Base-by-base conservation (phyloP, 768 basidiomycete genomes). In the Lentinula guzmanii region DNA sequence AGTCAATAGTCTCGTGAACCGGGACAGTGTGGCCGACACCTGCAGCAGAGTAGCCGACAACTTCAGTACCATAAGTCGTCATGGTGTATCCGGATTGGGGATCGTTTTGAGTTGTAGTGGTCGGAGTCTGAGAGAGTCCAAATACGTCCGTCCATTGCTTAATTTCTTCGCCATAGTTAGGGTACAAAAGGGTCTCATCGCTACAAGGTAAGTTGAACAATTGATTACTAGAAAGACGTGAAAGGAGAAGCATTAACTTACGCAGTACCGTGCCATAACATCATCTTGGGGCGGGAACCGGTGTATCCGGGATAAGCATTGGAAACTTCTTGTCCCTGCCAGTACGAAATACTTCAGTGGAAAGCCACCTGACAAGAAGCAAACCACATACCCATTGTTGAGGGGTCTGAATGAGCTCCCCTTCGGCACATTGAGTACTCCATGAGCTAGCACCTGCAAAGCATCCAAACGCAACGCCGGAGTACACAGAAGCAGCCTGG, bases 121-220 rank as follows among this genome's bases (percentile, higher is more conserved):
- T 69, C 1, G 82, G 74, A 5, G 79, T 81, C 39, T 66, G 66
- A 61, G 72, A 73, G 65, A 77, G 74, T 5, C 78, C 78, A 63
- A 83, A 81, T 46, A 85, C 76, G 63, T 80, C 82, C 34, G 81
- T 82, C 83, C 83, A 84, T 65, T 84, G 75, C 67, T 82, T 81
- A 65, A 84, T 72, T 55, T 76, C 80, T 69, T 84, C 79, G 31
- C 65, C 71, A 67, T 78, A 82, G 74, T 84, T 83, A 57, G 75
- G 70, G 50, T 76, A 77, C 71, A 76, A 77, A 55, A 85, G 75
- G 2, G 79, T 81, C 13, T 77, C 78, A 65, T 85, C 83, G 45
- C 46, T 48, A 24, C 7, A 8, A 6, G 13, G 5, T 10, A 48
- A 21, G 21, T n/a, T 15, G 5, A 13, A 43, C 46, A 21, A 7